A percentile compares a stretch with the other conserved stretches of the same genome.
Conservation (phyloP, 106 monocot genomes). For the Hemerocallis citrina region DNA sequence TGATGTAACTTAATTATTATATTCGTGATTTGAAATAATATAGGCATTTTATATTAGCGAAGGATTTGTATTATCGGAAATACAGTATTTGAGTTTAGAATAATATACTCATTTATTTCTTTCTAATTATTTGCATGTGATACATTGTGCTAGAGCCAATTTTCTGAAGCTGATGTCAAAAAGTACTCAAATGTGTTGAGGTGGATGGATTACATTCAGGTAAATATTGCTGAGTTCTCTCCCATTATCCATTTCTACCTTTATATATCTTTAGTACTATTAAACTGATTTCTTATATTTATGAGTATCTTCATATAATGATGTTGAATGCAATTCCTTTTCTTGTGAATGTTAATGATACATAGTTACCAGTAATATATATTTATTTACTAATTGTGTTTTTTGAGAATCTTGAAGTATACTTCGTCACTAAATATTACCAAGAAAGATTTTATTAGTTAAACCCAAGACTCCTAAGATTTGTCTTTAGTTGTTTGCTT, state of each 20-base stretch:
- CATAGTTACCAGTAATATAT: background rate
- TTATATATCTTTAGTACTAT: background rate
- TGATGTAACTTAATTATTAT: too few species aligned
- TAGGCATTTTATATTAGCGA: background rate
- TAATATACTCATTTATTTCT: conserved; percentile 1
- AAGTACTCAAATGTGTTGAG: conserved; percentile 54
- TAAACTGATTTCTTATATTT: background rate
- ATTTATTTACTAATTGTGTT: too few species aligned
- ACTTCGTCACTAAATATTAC: too few species aligned
- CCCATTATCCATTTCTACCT: conserved; percentile 4
- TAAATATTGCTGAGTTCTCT: conserved; percentile 14
- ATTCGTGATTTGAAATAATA: background rate
- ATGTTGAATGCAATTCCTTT: background rate
- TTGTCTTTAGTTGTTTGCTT: too few species aligned
- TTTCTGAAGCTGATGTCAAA: conserved; percentile 30
- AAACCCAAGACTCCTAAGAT: too few species aligned
- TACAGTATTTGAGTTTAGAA: background rate
- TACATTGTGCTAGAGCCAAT: conserved; percentile 35
- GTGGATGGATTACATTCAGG: conserved; percentile 99
- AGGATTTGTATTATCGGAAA: background rate
- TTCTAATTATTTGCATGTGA: too few species aligned
- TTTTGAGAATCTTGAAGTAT: too few species aligned
- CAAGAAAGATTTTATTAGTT: too few species aligned
- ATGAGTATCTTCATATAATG: background rate
- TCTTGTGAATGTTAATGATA: background rate